phyloP scores from a whole-genome alignment of 1,284 basidiomycete genomes.

The Macrocystidia cucumis region DNA sequence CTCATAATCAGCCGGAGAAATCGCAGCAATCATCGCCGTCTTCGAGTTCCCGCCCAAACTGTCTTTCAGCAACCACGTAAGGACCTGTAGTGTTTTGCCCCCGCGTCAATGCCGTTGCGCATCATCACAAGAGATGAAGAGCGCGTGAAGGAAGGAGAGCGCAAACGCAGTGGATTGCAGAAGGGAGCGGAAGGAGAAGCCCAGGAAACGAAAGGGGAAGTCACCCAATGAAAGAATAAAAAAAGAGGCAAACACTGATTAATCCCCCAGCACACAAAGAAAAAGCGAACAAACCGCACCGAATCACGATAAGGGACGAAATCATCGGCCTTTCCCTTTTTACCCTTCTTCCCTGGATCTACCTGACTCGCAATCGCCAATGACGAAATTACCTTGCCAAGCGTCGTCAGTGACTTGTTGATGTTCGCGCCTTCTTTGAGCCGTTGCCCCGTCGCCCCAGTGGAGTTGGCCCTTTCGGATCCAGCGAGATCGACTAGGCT shows the following conservation, averaged over 20 bases:
- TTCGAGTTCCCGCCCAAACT: conserved; percentile 93
- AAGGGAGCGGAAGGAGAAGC: conserved; percentile 4
- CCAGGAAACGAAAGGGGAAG: conserved; percentile 3
- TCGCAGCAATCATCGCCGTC: conserved; percentile 97
- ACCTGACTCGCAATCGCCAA: conserved; percentile 74
- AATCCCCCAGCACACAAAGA: too few relatives aligned
- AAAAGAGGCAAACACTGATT: too few relatives aligned
- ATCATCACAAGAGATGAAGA: background rate
- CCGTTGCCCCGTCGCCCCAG: conserved; percentile 91
- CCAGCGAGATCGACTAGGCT: conserved; percentile 95
- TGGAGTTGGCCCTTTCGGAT: conserved; percentile 93
- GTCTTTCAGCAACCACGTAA: conserved; percentile 98
- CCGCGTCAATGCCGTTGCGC: too few relatives aligned
- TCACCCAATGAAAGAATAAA: conserved; percentile 3
- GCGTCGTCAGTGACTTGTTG: conserved; percentile 95
- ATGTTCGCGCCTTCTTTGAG: conserved; percentile 97
- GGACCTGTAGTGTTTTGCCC: too few relatives aligned
- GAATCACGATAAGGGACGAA: conserved; percentile 95
- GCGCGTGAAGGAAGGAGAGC: too few relatives aligned
- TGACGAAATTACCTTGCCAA: conserved; percentile 95
- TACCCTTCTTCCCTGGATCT: conserved; percentile 61
- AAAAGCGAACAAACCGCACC: conserved; percentile 33
- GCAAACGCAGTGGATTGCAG: too few relatives aligned
- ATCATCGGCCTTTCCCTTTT: conserved; percentile 82
- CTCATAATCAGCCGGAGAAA: conserved; percentile 96